Conservation (phyloP, 345 rosid genomes). For the Excoecaria agallocha region DNA sequence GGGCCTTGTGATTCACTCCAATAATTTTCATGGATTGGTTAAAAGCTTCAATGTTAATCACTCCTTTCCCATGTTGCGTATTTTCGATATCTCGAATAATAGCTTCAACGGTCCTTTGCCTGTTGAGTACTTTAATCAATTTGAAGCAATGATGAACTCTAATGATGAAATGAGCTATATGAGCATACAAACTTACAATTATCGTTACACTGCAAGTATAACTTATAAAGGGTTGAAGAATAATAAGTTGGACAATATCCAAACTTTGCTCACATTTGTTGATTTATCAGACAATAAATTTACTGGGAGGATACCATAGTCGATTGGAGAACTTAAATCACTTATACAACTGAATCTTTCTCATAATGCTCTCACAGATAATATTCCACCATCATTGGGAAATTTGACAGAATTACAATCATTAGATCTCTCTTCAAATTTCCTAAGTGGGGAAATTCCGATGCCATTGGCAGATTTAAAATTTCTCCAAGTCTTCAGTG, state of each 20-base stretch:
- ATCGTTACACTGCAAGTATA: neutral
- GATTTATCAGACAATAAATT: slow-evolving; percentile 5
- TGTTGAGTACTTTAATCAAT: neutral
- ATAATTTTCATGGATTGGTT: slow-evolving; percentile 9
- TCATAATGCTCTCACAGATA: slow-evolving; percentile 3
- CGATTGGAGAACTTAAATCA: neutral
- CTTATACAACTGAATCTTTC: slow-evolving; percentile 10
- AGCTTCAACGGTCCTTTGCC: neutral
- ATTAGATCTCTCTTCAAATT: slow-evolving; percentile 11
- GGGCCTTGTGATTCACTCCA: slow-evolving; percentile 13
- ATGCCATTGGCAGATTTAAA: neutral
- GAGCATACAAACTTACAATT: neutral
- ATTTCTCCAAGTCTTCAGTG: neutral
- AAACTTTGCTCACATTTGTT: neutral
- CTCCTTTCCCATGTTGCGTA: neutral
- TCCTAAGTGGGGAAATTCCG: slow-evolving; percentile 5
- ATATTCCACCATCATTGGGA: neutral
- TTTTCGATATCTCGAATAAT: slow-evolving; percentile 21
- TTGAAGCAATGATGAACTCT: neutral
- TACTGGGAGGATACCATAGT: neutral
- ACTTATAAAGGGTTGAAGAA: neutral
- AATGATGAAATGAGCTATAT: neutral
- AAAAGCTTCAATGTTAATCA: neutral
- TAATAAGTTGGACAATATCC: neutral
- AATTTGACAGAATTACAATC: slow-evolving; percentile 6